Evolutionary conservation across 2,329 filamentous ascomycete species (phyloP).

Genomic region (Eutypella sp.): DNA sequence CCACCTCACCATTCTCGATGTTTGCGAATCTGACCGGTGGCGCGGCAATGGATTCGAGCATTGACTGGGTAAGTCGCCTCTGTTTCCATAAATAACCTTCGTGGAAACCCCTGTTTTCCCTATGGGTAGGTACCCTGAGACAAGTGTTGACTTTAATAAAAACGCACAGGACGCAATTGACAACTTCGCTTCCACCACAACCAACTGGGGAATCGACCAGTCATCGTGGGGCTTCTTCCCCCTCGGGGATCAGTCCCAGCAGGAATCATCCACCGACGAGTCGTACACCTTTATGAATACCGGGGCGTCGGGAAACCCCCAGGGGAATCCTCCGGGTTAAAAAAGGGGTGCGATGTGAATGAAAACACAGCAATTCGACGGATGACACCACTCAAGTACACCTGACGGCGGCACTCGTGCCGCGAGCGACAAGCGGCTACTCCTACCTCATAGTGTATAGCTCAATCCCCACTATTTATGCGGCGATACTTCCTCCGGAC

Average conservation of each 20-base stretch:
- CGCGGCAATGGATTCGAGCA: conserved; percentile 45
- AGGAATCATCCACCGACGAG: conserved; percentile 23
- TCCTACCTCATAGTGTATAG: no score
- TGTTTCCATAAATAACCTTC: not conserved
- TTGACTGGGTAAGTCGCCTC: conserved; percentile 51
- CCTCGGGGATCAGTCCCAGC: conserved; percentile 23
- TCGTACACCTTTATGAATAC: conserved; percentile 26
- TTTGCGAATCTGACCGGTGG: conserved; percentile 39
- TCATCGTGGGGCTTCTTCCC: conserved; percentile 46
- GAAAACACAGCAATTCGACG: no score
- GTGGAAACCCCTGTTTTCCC: not conserved
- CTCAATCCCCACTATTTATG: no score
- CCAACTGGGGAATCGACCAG: conserved; percentile 48
- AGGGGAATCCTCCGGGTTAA: conserved; percentile 9
- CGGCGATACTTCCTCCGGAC: no score
- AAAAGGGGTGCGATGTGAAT: no score
- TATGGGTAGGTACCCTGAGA: conserved; percentile 18
- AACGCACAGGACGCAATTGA: conserved; percentile 51
- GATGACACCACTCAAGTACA: no score
- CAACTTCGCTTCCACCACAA: conserved; percentile 50
- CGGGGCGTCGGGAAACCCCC: conserved; percentile 12
- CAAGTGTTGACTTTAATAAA: not conserved
- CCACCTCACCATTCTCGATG: conserved; percentile 48
- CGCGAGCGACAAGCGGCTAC: no score
- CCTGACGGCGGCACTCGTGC: no score